phyloP scores from a whole-genome alignment of 306 rosid genomes.

The Lithocarpus polystachyus region DNA sequence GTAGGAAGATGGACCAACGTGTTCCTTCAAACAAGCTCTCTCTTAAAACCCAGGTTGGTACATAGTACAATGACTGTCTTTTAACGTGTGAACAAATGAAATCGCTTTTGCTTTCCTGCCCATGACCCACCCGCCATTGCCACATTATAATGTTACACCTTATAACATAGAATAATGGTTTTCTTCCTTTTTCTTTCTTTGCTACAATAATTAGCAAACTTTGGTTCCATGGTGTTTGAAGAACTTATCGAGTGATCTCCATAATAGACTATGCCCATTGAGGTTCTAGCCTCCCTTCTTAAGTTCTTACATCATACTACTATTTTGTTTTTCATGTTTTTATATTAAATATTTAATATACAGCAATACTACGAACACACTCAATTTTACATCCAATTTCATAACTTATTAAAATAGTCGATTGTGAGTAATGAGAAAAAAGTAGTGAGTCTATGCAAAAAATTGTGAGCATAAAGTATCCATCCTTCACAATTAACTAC shows the following conservation, averaged over 20 bases:
- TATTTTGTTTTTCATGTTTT: no score
- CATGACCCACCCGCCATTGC: slow-evolving; percentile 28
- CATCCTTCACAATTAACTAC: no score
- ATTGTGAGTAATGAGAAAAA: no score
- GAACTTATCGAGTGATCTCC: background rate
- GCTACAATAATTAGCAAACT: background rate
- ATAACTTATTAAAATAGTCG: no score
- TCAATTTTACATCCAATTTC: no score
- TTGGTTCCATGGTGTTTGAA: background rate
- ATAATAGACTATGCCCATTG: background rate
- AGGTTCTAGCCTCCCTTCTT: no score
- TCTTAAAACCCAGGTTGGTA: slow-evolving; percentile 30
- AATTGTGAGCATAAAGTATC: no score
- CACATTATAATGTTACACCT: slow-evolving; percentile 17
- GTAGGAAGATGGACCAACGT: slow-evolving; percentile 47
- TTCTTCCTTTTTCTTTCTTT: background rate
- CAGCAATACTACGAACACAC: no score
- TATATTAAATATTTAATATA: no score
- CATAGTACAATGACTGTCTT: slow-evolving; percentile 47
- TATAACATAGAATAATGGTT: background rate
- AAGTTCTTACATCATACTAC: no score
- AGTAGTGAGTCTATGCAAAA: no score
- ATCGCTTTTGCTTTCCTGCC: slow-evolving; percentile 46
- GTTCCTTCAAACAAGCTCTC: slow-evolving; percentile 52
- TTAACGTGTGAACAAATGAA: slow-evolving; percentile 37